A percentile compares a stretch with the other conserved stretches of the same genome.
Conservation (phyloP, 306 rosid genomes). For the Betula pendula region DNA sequence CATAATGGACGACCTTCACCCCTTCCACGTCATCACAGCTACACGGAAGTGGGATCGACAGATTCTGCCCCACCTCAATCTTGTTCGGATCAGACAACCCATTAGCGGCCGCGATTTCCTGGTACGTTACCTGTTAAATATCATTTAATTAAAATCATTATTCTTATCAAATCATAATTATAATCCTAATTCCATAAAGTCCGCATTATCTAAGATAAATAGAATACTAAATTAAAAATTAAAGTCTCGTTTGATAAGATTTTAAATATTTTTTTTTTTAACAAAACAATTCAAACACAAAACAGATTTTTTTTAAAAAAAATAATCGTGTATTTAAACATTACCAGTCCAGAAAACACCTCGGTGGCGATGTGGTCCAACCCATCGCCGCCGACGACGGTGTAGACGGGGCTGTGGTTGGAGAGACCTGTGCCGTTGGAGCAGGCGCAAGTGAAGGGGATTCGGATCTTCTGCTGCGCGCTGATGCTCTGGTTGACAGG, state of each 20-base stretch:
- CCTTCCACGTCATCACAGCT: slow-evolving; percentile 75
- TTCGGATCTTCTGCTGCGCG: slow-evolving; percentile 19
- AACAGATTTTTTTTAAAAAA: no score
- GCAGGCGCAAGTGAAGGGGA: slow-evolving; percentile 75
- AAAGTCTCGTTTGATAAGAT: no score
- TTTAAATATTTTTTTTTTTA: no score
- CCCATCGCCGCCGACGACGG: slow-evolving; percentile 35
- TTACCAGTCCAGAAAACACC: slow-evolving; percentile 38
- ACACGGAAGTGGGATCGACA: slow-evolving; percentile 82
- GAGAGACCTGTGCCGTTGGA: slow-evolving; percentile 48
- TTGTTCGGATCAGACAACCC: neutral
- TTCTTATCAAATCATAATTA: no score
- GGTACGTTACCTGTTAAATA: slow-evolving; percentile 11
- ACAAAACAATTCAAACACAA: no score
- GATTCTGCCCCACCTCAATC: slow-evolving; percentile 34
- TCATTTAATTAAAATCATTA: no score
- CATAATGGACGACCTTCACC: slow-evolving; percentile 60
- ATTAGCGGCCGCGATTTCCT: slow-evolving; percentile 45
- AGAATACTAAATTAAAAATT: no score
- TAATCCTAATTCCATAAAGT: no score
- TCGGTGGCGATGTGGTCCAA: slow-evolving; percentile 49
- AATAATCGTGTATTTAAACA: no score
- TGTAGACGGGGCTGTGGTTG: slow-evolving; percentile 43
- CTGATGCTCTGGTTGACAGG: neutral
- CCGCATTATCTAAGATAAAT: no score